Evolutionary conservation across 1,139 yeast species (phyloP).

Genomic region (Yamadazyma diddensiae): DNA sequence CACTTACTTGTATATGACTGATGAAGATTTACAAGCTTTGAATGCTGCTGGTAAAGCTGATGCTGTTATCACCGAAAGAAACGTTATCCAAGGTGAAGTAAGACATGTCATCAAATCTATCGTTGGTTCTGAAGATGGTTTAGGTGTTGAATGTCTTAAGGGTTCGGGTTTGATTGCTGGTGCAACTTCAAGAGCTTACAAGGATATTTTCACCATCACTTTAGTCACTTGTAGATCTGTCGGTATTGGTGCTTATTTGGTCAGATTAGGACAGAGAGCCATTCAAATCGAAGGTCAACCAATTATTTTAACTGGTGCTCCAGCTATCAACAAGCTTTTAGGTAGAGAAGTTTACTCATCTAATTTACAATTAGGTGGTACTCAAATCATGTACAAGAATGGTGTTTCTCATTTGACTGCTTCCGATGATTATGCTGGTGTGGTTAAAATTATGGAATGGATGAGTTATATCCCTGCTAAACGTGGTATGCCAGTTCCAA

Average conservation of each 20-base stretch:
- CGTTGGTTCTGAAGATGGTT: constrained; percentile 92
- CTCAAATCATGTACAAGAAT: constrained; percentile 96
- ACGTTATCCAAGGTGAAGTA: constrained; percentile 81
- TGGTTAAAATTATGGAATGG: constrained; percentile 93
- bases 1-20: constrained; percentile 76
- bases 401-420: constrained; percentile 99
- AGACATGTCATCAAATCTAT: constrained; percentile 80
- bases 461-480: constrained; percentile 92
- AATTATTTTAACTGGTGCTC: constrained; percentile 97
- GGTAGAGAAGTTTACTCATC: constrained; percentile 98
- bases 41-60: constrained; percentile 58
- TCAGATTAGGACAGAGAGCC: constrained; percentile 97
- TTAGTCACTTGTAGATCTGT: constrained; percentile 97
- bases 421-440: constrained; percentile 93
- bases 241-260: constrained; percentile 98
- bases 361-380: constrained; percentile 96
- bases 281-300: constrained; percentile 99
- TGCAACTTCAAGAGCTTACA: constrained; percentile 95
- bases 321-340: constrained; percentile 92
- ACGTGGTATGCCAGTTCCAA: constrained; percentile 89
- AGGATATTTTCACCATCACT: constrained; percentile 93
- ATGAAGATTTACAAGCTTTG: constrained; percentile 62
- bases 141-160: constrained; percentile 96
- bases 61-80: constrained; percentile 70
- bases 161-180: constrained; percentile 99